Percentiles rank a stretch among this genome's conserved stretches.
Evolutionary conservation across 202 grass and related monocot genomes (phyloP).

Genomic region (Schoenoplectus triqueter): DNA sequence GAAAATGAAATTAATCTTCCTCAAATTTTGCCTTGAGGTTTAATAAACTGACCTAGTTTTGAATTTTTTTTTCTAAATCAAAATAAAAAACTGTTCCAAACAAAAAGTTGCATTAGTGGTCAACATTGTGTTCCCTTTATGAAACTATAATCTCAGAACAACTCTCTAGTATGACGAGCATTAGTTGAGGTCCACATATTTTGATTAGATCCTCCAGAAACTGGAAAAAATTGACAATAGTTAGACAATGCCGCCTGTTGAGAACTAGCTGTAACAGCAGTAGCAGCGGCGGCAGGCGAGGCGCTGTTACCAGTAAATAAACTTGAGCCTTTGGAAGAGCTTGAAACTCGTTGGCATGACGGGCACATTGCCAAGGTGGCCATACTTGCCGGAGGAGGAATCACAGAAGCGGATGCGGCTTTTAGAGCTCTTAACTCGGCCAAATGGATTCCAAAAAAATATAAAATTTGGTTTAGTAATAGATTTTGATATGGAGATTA

Average conservation of each 20-base stretch:
- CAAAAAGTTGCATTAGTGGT: constrained; percentile 51
- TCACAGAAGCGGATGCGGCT: constrained; percentile 25
- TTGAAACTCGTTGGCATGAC: constrained; percentile 64
- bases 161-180: constrained; percentile 62
- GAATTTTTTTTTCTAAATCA: constrained; percentile 42
- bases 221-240: constrained; percentile 79
- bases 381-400: constrained; percentile 43
- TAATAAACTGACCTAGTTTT: not conserved
- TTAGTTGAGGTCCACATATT: constrained; percentile 57
- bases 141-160: constrained; percentile 52
- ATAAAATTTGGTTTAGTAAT: too few species aligned
- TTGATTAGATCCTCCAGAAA: constrained; percentile 44
- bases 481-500: too few species aligned
- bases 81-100: constrained; percentile 47
- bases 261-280: not conserved
- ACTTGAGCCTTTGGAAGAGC: not conserved
- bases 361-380: constrained; percentile 81
- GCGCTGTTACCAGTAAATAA: constrained; percentile 26
- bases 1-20: constrained; percentile 44
- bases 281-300: not conserved
- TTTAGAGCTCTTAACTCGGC: constrained; percentile 68
- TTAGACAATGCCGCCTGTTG: constrained; percentile 42
- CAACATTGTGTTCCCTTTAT: constrained; percentile 30
- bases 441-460: too few species aligned
- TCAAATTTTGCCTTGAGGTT: constrained; percentile 33